Evolutionary conservation across 108 stramenopile genomes (phyloP).

Genomic region (Licmophora abbreviata): DNA sequence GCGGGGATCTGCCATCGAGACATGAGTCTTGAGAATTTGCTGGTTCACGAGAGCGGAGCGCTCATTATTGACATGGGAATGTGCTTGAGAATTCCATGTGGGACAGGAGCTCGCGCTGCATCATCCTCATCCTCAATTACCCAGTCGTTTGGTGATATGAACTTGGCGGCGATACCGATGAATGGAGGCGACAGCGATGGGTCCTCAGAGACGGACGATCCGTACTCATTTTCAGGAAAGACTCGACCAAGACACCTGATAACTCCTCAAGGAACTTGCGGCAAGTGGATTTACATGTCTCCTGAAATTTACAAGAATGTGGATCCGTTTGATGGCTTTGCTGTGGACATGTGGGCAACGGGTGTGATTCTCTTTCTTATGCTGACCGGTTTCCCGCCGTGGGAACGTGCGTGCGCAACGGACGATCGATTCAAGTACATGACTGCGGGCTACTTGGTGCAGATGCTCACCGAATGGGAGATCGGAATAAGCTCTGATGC

Average conservation of each 20-base stretch:
- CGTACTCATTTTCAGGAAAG: constrained; percentile 11
- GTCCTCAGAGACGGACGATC: not conserved
- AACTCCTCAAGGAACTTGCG: constrained; percentile 70
- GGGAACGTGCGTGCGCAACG: constrained; percentile 55
- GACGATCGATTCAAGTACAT: constrained; percentile 77
- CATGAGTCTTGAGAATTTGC: constrained; percentile 83
- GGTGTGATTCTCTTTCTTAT: constrained; percentile 91
- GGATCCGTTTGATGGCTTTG: constrained; percentile 77
- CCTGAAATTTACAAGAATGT: constrained; percentile 80
- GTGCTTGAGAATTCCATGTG: constrained; percentile 76
- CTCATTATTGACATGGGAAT: constrained; percentile 93
- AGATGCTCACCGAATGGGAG: constrained; percentile 78
- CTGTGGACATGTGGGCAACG: constrained; percentile 91
- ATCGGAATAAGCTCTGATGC: constrained; percentile 60
- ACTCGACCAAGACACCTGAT: constrained; percentile 43
- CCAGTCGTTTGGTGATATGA: constrained; percentile 25
- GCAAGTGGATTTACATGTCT: constrained; percentile 91
- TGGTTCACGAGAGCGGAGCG: constrained; percentile 51
- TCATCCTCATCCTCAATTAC: constrained; percentile 1
- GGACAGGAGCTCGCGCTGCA: constrained; percentile 4
- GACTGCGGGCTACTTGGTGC: constrained; percentile 70
- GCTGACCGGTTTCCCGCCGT: constrained; percentile 88
- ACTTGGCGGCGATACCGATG: constrained; percentile 11
- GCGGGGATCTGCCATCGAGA: constrained; percentile 84
- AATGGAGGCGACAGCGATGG: not conserved